These are phyloP conservation scores for Schoenoplectus triqueter DNA, from an alignment of 202 grass and related monocot species.

Conservation along the genomic window DNA sequence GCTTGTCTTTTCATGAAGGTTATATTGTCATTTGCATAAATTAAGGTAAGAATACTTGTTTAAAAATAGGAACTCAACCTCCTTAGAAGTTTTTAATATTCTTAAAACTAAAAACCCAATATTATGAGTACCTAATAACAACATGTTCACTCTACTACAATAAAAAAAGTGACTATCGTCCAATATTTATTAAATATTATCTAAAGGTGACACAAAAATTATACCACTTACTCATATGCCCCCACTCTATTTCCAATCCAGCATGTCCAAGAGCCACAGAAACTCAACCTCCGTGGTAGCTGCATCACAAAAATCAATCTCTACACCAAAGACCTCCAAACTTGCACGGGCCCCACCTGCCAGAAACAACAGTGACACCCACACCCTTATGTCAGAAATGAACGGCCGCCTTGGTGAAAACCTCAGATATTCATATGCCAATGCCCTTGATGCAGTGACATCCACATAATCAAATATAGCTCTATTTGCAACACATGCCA, in stretches of 20 bases:
- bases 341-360: constrained; percentile 39
- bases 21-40: neutral
- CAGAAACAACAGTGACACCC: constrained; percentile 80
- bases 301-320: constrained; percentile 86
- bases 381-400: constrained; percentile 76
- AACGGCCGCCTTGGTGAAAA: constrained; percentile 83
- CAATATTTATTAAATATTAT: neutral
- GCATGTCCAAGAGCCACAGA: constrained; percentile 90
- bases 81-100: neutral
- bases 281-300: constrained; percentile 66
- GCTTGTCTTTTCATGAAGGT: neutral
- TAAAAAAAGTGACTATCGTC: neutral
- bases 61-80: neutral
- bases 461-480: constrained; percentile 85
- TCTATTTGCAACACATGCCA: constrained; percentile 60
- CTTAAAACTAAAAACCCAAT: neutral
- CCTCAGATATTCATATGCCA: constrained; percentile 81
- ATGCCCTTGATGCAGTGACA: constrained; percentile 51
- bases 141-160: neutral
- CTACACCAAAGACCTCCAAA: constrained; percentile 78
- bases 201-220: constrained; percentile 6
- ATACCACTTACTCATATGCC: neutral
- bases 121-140: neutral
- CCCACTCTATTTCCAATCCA: constrained; percentile 77
- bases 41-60: neutral